These are phyloP conservation scores for Lichtheimia ornata DNA, from an alignment of 371 early-diverging fungal species.

Conservation along the genomic window DNA sequence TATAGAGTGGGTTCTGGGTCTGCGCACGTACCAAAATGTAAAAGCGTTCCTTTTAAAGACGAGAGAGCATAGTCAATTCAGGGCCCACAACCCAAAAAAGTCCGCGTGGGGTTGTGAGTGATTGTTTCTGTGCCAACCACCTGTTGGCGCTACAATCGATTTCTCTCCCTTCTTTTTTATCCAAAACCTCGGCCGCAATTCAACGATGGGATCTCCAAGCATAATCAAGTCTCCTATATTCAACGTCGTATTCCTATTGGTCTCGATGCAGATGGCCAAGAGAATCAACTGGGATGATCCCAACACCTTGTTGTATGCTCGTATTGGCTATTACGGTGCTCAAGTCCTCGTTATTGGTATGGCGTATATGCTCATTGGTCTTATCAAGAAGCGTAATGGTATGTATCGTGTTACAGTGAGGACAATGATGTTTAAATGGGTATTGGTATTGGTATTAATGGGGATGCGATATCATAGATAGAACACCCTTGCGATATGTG, in stretches of 20 bases:
- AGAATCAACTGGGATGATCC: constrained; percentile 70
- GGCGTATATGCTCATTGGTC: constrained; percentile 56
- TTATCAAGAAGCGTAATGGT: constrained; percentile 70
- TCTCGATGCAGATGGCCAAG: constrained; percentile 74
- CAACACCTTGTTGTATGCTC: constrained; percentile 58
- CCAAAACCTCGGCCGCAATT: background rate
- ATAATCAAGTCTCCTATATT: constrained; percentile 45
- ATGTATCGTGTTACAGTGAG: constrained; percentile 12
- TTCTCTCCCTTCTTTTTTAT: constrained; percentile 5
- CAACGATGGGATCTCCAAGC: constrained; percentile 48
- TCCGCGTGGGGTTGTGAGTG: too few species aligned
- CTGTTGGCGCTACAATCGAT: background rate
- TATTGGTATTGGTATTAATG: too few species aligned
- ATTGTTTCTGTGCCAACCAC: too few species aligned
- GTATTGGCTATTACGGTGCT: constrained; percentile 66
- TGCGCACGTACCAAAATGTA: too few species aligned
- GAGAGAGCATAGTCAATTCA: too few species aligned
- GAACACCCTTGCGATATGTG: constrained; percentile 64
- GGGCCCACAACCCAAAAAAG: too few species aligned
- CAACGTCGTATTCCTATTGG: constrained; percentile 71
- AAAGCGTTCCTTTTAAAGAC: too few species aligned
- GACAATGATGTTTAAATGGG: too few species aligned
- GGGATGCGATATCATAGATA: constrained; percentile 36
- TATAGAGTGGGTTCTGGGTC: too few species aligned
- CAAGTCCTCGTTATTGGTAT: constrained; percentile 62